Conservation (phyloP, 139 green algal species). For the Penium margaritaceum region DNA sequence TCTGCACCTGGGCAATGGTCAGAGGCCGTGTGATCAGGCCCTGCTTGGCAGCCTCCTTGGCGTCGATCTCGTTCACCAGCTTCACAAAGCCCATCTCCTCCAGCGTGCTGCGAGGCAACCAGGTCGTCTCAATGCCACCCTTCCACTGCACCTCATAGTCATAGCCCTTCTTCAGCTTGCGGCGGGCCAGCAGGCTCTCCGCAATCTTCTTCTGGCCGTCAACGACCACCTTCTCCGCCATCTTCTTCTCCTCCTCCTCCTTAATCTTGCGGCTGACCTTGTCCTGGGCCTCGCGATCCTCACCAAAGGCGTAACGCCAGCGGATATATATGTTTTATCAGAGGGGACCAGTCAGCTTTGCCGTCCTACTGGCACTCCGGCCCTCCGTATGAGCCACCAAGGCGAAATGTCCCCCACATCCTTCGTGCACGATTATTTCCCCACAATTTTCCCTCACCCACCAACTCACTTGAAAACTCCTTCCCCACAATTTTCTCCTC, state of each 20-base stretch:
- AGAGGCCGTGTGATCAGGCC: slow-evolving; percentile 76
- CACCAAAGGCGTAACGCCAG: slow-evolving; percentile 81
- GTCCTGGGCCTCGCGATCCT: slow-evolving; percentile 77
- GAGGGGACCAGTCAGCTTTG: no score
- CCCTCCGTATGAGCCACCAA: no score
- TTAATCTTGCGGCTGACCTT: slow-evolving; percentile 60
- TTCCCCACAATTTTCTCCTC: no score
- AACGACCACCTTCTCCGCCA: slow-evolving; percentile 39
- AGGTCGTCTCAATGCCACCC: slow-evolving; percentile 41
- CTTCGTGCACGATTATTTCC: no score
- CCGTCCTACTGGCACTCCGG: no score
- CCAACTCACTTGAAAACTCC: no score
- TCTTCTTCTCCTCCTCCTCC: slow-evolving; percentile 80
- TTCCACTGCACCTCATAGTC: slow-evolving; percentile 54
- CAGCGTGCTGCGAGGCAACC: slow-evolving; percentile 55
- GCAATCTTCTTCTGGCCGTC: slow-evolving; percentile 39
- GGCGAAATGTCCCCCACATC: no score
- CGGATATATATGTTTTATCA: slow-evolving; percentile 95
- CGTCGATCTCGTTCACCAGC: slow-evolving; percentile 78
- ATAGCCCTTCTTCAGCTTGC: slow-evolving; percentile 58
- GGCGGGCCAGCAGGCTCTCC: slow-evolving; percentile 61
- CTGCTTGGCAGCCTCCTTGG: slow-evolving; percentile 70
- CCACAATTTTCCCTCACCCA: no score
- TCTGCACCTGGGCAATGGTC: slow-evolving; percentile 52
- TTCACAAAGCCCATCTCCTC: slow-evolving; percentile 80